Percentiles rank a stretch among this genome's conserved stretches.
phyloP scores from a whole-genome alignment of 2,329 filamentous ascomycete species.

The Aspergillus ibericus region DNA sequence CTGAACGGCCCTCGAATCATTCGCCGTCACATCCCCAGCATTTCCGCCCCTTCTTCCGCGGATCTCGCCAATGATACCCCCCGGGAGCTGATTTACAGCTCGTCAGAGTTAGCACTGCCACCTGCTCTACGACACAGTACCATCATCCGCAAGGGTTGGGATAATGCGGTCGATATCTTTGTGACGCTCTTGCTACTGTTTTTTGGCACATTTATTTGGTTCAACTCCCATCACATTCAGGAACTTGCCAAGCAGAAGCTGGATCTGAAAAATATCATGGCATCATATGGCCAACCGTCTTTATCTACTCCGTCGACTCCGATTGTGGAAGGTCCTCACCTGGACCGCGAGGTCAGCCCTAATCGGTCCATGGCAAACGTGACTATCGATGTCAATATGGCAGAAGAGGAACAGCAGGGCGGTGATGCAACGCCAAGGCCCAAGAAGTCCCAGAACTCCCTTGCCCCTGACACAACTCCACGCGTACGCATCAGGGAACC shows the following conservation, averaged over 20 bases:
- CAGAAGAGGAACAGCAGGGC: slow-evolving; percentile 17
- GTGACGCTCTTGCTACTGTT: slow-evolving; percentile 43
- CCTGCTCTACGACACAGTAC: slow-evolving; percentile 43
- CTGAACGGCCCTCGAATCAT: slow-evolving; percentile 51
- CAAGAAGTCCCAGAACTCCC: slow-evolving; percentile 22
- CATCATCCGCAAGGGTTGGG: slow-evolving; percentile 48
- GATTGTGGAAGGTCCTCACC: slow-evolving; percentile 25
- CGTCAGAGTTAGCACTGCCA: slow-evolving; percentile 40
- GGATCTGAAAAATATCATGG: slow-evolving; percentile 47
- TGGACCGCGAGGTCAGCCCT: slow-evolving; percentile 30
- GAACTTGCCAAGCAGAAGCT: slow-evolving; percentile 46
- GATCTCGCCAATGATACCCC: slow-evolving; percentile 42
- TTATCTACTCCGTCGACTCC: slow-evolving; percentile 43
- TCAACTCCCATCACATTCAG: slow-evolving; percentile 44
- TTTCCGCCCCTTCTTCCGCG: slow-evolving; percentile 41
- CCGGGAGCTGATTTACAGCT: slow-evolving; percentile 33
- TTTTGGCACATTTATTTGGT: slow-evolving; percentile 44
- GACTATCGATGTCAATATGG: slow-evolving; percentile 33
- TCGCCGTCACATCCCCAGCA: slow-evolving; percentile 45
- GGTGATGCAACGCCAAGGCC: slow-evolving; percentile 33
- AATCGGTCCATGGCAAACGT: slow-evolving; percentile 27
- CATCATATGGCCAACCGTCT: slow-evolving; percentile 37
- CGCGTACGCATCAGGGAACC: slow-evolving; percentile 44
- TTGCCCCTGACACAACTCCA: slow-evolving; percentile 28
- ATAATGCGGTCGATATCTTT: slow-evolving; percentile 47